phyloP scores from a whole-genome alignment of 176 grass and related monocot genomes.

The Zoysia pacifica region DNA sequence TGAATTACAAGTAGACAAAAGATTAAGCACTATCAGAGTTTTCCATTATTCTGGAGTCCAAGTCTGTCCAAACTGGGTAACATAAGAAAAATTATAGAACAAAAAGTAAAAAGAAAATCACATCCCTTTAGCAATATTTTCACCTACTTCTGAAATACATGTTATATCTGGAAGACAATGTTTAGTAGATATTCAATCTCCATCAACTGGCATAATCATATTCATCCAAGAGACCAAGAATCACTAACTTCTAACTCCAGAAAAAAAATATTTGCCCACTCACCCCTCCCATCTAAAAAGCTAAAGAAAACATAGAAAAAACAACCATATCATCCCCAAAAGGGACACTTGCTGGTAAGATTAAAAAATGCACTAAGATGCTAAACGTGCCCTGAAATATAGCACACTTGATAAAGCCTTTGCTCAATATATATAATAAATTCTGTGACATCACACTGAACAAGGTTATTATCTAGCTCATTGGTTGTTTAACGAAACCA shows the following conservation, averaged over 20 bases:
- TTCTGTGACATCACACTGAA: background rate
- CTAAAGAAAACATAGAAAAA: background rate
- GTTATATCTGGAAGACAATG: slow-evolving; percentile 2
- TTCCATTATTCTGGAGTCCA: background rate
- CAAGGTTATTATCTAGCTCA: slow-evolving; percentile 1
- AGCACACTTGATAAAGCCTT: background rate
- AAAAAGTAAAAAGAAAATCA: background rate
- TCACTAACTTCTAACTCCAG: background rate
- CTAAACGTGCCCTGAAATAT: background rate
- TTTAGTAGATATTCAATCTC: slow-evolving; percentile 1
- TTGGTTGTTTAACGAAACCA: background rate
- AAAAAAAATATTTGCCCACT: background rate
- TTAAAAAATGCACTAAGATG: slow-evolving; percentile 1
- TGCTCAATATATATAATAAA: background rate
- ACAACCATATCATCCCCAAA: background rate
- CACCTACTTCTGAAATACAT: slow-evolving; percentile 5
- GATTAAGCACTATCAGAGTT: background rate
- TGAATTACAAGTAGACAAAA: slow-evolving; percentile 2
- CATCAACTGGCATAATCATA: background rate
- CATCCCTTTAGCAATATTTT: background rate
- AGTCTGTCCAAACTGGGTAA: background rate
- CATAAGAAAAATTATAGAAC: background rate
- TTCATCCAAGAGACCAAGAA: background rate
- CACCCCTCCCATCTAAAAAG: background rate
- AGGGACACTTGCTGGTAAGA: background rate